Evolutionary conservation across 106 monocot species (phyloP), one percentile per base, ranked within the genome.

Genomic region (Acanthochlamys bracteata): DNA sequence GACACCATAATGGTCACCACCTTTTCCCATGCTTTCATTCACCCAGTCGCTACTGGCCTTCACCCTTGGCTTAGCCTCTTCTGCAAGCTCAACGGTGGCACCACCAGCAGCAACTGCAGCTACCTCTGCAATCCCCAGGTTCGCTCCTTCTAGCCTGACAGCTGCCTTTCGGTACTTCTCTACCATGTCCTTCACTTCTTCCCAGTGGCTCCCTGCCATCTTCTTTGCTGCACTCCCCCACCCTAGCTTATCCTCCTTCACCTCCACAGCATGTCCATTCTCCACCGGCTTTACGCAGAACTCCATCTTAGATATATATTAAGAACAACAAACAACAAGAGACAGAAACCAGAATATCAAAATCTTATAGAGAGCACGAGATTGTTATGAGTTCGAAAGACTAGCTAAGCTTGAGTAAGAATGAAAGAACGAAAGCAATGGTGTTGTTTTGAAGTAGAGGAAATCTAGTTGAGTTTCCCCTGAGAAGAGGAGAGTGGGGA

Each of bases 31-130:
- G 73, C 86, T 81, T 1, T 81, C 75, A 63, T 74, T 66, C 22
- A 86, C 82, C 86, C 86, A 86, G 0, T 86, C 75, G 49, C 86
- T 86, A 57, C 86, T 86, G 7, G 78, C 81, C 56, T 75, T 73
- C 57, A 86, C 86, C 0, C 82, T 55, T 4, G 45, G 71, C 43
- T 82, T 59, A 0, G 82, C 75, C 24, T 71, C 23, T 61, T 86
- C 86, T 14, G 68, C 56, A 9, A 86, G 86, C 75, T 78, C 82
- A 47, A 86, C 86, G 39, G 12, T 24, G 2, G 59, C 70, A 19
- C 24, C 60, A 10, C 57, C 40, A 20, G 27, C 47, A 16, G 55
- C 75, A 7, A 56, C 46, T 1, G 81, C 85, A 0, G 85, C 85
- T 23, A 82, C 85, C 75, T 86, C 75, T 0, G 85, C 42, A 1